Percentiles rank a stretch among this genome's conserved stretches.
Evolutionary conservation across 176 grass and related monocot species (phyloP).

Genomic region (Juncus inflexus): DNA sequence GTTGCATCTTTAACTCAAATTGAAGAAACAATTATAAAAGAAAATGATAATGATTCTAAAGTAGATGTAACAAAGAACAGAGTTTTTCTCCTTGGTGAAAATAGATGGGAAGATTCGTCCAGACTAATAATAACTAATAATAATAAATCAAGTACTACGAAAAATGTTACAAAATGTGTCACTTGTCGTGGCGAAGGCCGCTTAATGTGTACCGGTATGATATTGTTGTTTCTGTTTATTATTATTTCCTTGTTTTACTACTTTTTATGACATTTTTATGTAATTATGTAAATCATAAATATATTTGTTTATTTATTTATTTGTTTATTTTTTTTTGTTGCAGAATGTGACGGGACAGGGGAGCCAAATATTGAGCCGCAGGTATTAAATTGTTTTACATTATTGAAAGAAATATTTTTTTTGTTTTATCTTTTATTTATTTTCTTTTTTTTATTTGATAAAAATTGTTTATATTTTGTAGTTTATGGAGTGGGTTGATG

Average conservation of each 20-base stretch:
- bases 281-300: not conserved
- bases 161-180: slow-evolving; percentile 47
- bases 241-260: not conserved
- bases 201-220: slow-evolving; percentile 74
- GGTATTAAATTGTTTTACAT: slow-evolving; percentile 31
- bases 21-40: slow-evolving; percentile 41
- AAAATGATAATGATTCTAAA: slow-evolving; percentile 34
- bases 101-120: slow-evolving; percentile 90
- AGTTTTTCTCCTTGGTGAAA: slow-evolving; percentile 94
- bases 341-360: slow-evolving; percentile 87
- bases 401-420: not conserved
- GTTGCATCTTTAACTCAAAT: slow-evolving; percentile 46
- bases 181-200: slow-evolving; percentile 76
- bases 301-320: not conserved
- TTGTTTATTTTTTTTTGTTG: slow-evolving; percentile 23
- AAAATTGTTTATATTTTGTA: slow-evolving; percentile 29
- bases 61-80: slow-evolving; percentile 37
- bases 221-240: slow-evolving; percentile 1
- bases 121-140: slow-evolving; percentile 51
- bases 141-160: slow-evolving; percentile 3
- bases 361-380: slow-evolving; percentile 89
- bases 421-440: not conserved
- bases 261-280: not conserved
- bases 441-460: not conserved
- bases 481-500: slow-evolving; percentile 93